These are phyloP conservation scores for Vanrija pseudolonga DNA, from an alignment of 1,284 basidiomycete genomes.

Conservation along the genomic window DNA sequence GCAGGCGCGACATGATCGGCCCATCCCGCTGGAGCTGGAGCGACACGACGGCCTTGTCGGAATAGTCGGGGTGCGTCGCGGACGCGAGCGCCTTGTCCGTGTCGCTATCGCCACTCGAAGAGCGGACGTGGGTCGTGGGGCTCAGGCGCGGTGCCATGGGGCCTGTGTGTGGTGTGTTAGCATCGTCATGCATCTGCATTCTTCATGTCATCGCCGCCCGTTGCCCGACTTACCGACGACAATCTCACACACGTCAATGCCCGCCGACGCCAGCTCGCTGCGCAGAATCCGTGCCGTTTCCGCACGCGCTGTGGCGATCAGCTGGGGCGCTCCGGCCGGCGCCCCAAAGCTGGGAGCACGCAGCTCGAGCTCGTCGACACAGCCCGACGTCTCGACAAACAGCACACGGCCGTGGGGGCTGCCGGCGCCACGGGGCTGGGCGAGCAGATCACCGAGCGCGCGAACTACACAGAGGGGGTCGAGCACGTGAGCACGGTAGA, in stretches of 20 bases:
- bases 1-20: slow-evolving; percentile 21
- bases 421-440: slow-evolving; percentile 5
- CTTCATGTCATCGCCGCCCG: background rate
- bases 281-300: slow-evolving; percentile 29
- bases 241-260: slow-evolving; percentile 42
- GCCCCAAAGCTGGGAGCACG: background rate
- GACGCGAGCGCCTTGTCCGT: slow-evolving; percentile 10
- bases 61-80: background rate
- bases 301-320: slow-evolving; percentile 27
- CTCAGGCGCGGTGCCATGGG: slow-evolving; percentile 23
- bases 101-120: slow-evolving; percentile 26
- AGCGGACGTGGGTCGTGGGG: slow-evolving; percentile 13
- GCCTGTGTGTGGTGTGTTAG: slow-evolving; percentile 14
- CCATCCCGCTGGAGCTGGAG: background rate
- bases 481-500: slow-evolving; percentile 35
- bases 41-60: background rate
- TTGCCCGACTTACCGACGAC: slow-evolving; percentile 32
- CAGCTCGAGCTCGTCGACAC: slow-evolving; percentile 13
- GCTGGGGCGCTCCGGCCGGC: slow-evolving; percentile 14
- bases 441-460: slow-evolving; percentile 35
- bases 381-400: slow-evolving; percentile 37
- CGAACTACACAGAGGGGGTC: slow-evolving; percentile 37
- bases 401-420: slow-evolving; percentile 26
- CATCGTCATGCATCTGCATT: background rate
- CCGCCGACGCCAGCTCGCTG: slow-evolving; percentile 24